Percentiles rank a stretch among this genome's conserved stretches.
Evolutionary conservation across 345 rosid species (phyloP).

Genomic region (Gossypium stocksii): DNA sequence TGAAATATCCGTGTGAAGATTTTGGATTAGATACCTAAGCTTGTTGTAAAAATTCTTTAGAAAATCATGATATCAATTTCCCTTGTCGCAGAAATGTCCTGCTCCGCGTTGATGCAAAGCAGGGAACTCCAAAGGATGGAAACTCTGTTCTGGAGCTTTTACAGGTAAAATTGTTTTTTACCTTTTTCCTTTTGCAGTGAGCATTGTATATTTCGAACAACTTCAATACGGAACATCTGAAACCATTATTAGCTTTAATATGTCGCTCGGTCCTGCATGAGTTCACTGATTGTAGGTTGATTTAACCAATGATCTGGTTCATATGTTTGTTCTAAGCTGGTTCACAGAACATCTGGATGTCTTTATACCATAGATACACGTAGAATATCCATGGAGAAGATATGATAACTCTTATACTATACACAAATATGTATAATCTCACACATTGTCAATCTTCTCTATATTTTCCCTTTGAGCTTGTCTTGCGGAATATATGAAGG

Average conservation of each 20-base stretch:
- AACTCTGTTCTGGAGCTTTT: constrained; percentile 85
- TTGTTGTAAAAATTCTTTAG: background rate
- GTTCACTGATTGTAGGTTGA: background rate
- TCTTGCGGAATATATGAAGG: background rate
- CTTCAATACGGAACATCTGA: background rate
- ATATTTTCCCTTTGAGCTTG: background rate
- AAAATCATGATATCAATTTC: constrained; percentile 18
- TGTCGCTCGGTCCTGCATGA: constrained; percentile 2
- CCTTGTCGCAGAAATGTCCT: constrained; percentile 66
- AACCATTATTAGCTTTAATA: constrained; percentile 3
- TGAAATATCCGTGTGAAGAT: background rate
- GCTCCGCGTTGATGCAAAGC: constrained; percentile 92
- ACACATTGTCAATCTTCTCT: background rate
- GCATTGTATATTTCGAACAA: background rate
- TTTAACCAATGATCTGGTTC: background rate
- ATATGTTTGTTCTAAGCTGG: background rate
- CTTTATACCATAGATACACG: background rate
- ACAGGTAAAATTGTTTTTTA: constrained; percentile 42
- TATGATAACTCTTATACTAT: background rate
- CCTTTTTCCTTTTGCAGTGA: background rate
- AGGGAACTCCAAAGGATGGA: constrained; percentile 87
- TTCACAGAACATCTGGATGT: background rate
- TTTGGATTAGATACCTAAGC: background rate
- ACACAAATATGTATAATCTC: background rate
- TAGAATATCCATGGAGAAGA: background rate